Conservation (phyloP, 2,329 filamentous ascomycete genomes). For the Colletotrichum trifolii region DNA sequence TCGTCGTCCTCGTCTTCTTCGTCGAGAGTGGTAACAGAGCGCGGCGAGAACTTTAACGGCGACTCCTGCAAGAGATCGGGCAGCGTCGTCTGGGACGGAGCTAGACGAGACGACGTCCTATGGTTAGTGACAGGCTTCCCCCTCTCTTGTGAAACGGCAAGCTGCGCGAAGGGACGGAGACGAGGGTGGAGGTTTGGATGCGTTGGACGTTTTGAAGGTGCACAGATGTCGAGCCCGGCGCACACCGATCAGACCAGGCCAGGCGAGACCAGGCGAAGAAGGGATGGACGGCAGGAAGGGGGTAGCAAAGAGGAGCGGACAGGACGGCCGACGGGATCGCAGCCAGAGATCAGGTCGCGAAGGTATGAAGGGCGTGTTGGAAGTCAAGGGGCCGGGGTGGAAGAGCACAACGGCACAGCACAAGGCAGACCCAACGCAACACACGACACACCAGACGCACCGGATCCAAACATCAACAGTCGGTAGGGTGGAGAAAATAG, state of each 20-base stretch:
- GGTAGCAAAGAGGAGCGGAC: neutral
- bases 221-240: conserved; percentile 35
- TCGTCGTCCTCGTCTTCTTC: conserved; percentile 62
- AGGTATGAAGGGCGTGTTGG: conserved; percentile 23
- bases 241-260: conserved; percentile 25
- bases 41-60: conserved; percentile 62
- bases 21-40: conserved; percentile 62
- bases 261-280: conserved; percentile 16
- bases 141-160: conserved; percentile 46
- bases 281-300: neutral
- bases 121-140: conserved; percentile 39
- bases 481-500: conserved; percentile 3
- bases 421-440: neutral
- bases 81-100: conserved; percentile 69
- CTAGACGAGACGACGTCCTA: conserved; percentile 47
- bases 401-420: conserved; percentile 13
- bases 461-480: conserved; percentile 2
- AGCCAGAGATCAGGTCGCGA: conserved; percentile 18
- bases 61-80: conserved; percentile 65
- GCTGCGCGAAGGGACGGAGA: conserved; percentile 39
- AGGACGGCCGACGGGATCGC: neutral
- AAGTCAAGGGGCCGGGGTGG: neutral
- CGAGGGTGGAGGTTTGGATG: conserved; percentile 34
- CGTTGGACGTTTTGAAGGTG: conserved; percentile 37
- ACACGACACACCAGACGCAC: conserved; percentile 3